Conservation (phyloP, 2,329 filamentous ascomycete genomes). For the Sporothrix schenckii region DNA sequence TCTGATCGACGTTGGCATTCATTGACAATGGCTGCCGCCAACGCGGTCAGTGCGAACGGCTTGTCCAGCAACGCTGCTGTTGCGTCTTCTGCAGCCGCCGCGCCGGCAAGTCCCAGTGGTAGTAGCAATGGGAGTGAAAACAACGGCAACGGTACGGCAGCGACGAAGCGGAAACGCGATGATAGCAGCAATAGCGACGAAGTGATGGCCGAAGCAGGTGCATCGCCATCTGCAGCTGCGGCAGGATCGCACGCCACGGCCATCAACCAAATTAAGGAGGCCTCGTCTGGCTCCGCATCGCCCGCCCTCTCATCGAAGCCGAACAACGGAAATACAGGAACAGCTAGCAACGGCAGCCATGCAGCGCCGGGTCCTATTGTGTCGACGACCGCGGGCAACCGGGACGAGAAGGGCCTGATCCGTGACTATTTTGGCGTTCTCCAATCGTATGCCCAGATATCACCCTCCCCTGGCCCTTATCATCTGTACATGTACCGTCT, state of each 20-base stretch:
- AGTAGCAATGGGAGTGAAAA: constrained; percentile 31
- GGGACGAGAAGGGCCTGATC: constrained; percentile 46
- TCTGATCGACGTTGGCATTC: background rate
- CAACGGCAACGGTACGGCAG: constrained; percentile 37
- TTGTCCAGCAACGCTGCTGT: constrained; percentile 38
- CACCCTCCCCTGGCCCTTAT: no score
- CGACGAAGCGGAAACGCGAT: constrained; percentile 63
- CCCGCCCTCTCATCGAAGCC: constrained; percentile 7
- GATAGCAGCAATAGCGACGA: constrained; percentile 46
- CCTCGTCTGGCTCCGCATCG: constrained; percentile 21
- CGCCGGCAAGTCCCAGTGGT: constrained; percentile 33
- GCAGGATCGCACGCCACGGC: background rate
- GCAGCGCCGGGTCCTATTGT: constrained; percentile 38
- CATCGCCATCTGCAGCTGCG: background rate
- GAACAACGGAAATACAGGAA: constrained; percentile 19
- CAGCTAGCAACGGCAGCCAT: constrained; percentile 39
- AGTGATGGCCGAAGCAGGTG: constrained; percentile 31
- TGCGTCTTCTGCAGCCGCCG: constrained; percentile 39
- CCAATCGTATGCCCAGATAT: constrained; percentile 45
- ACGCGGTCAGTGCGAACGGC: constrained; percentile 42
- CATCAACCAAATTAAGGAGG: background rate
- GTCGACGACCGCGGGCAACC: constrained; percentile 34
- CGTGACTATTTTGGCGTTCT: constrained; percentile 50
- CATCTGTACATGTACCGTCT: background rate
- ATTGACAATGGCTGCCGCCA: constrained; percentile 42